Evolutionary conservation across 129 eudicot species (phyloP).

Genomic region (Escallonia herrerae): DNA sequence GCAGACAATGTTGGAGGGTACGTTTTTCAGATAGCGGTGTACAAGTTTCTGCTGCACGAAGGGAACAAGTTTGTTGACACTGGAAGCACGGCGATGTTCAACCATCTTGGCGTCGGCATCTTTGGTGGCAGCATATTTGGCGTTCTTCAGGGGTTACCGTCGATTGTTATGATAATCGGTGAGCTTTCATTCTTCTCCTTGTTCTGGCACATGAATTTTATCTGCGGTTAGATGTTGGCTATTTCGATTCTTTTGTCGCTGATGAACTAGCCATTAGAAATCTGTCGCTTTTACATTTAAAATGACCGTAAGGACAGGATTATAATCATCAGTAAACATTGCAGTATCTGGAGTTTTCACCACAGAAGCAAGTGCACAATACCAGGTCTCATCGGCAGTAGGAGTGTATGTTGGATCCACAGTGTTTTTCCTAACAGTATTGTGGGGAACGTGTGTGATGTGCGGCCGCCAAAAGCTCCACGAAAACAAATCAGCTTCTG

Average conservation of each 20-base stretch:
- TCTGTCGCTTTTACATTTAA: neutral
- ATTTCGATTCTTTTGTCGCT: too few relatives aligned
- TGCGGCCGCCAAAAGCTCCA: slow-evolving; percentile 13
- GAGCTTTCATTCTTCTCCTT: neutral
- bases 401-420: slow-evolving; percentile 28
- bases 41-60: slow-evolving; percentile 10
- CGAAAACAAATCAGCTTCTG: neutral
- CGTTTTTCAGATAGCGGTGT: slow-evolving; percentile 20
- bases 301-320: too few relatives aligned
- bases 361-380: slow-evolving; percentile 18
- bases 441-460: slow-evolving; percentile 27
- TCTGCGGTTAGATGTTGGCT: too few relatives aligned
- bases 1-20: slow-evolving; percentile 28
- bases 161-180: slow-evolving; percentile 21
- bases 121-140: slow-evolving; percentile 26
- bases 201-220: too few relatives aligned
- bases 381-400: slow-evolving; percentile 17
- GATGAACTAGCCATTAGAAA: too few relatives aligned
- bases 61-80: slow-evolving; percentile 13
- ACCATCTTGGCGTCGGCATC: slow-evolving; percentile 19
- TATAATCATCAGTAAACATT: neutral
- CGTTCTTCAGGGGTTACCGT: slow-evolving; percentile 21
- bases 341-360: slow-evolving; percentile 19
- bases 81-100: slow-evolving; percentile 27
- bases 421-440: slow-evolving; percentile 23